phyloP scores from a whole-genome alignment of 2,329 filamentous ascomycete genomes.

The Fusarium verticillioides region DNA sequence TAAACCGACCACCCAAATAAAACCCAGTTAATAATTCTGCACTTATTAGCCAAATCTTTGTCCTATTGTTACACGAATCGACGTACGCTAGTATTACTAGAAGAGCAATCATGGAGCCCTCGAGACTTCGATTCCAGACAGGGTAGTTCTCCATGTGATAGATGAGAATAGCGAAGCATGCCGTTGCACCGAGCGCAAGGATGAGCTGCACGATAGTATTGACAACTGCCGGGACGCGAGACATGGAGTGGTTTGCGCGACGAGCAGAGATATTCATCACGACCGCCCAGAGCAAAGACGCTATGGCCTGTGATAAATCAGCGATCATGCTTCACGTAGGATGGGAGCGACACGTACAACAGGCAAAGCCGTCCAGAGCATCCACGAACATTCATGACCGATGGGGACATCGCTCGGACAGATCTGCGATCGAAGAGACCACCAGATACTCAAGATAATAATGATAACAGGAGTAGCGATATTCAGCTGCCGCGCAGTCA shows the following conservation, averaged over 20 bases:
- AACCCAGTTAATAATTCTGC: conserved; percentile 36
- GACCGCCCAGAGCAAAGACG: conserved; percentile 37
- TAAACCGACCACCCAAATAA: conserved; percentile 34
- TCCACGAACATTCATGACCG: conserved; percentile 35
- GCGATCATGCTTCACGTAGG: not conserved
- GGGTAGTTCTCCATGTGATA: conserved; percentile 32
- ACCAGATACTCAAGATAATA: conserved; percentile 57
- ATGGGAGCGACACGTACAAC: conserved; percentile 19
- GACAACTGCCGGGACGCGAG: conserved; percentile 27
- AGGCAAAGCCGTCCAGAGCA: conserved; percentile 41
- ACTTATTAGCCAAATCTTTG: not conserved
- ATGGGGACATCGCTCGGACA: conserved; percentile 30
- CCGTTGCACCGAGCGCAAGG: conserved; percentile 38
- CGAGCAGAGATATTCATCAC: conserved; percentile 37
- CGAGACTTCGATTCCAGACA: conserved; percentile 26
- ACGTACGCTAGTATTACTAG: conserved; percentile 41
- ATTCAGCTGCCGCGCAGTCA: conserved; percentile 30
- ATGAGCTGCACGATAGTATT: conserved; percentile 36
- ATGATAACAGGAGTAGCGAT: conserved; percentile 48
- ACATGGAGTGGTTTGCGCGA: conserved; percentile 32
- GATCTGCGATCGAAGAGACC: conserved; percentile 36
- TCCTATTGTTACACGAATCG: too few relatives aligned
- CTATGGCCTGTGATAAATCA: conserved; percentile 20
- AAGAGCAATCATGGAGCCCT: conserved; percentile 39
- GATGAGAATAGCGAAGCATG: conserved; percentile 37